Conservation (phyloP, 2,329 filamentous ascomycete genomes). For the Xylaria sp. region DNA sequence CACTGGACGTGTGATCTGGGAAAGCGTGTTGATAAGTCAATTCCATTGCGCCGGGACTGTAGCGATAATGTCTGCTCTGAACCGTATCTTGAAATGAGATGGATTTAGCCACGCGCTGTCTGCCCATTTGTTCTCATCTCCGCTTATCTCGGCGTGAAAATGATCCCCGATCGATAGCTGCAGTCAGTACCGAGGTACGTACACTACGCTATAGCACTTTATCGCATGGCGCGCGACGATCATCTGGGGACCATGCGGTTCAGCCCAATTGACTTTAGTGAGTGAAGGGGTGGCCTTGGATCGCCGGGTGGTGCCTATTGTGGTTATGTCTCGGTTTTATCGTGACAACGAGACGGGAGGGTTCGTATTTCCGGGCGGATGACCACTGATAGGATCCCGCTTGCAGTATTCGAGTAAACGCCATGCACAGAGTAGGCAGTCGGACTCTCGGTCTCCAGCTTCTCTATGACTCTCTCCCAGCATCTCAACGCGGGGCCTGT, state of each 20-base stretch:
- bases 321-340: not conserved
- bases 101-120: not conserved
- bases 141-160: constrained; percentile 9
- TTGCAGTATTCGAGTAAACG: too few relatives aligned
- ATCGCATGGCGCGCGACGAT: constrained; percentile 16
- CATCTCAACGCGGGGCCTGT: not conserved
- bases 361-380: not conserved
- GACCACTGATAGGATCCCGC: not conserved
- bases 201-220: not conserved
- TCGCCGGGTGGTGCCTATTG: not conserved
- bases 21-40: not conserved
- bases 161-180: not conserved
- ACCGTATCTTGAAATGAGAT: too few relatives aligned
- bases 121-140: not conserved
- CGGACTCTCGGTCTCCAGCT: not conserved
- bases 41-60: not conserved
- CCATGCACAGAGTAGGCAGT: too few relatives aligned
- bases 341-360: not conserved
- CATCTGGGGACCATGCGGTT: constrained; percentile 7
- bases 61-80: not conserved
- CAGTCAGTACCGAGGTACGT: not conserved
- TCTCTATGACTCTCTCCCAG: not conserved
- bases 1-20: not conserved
- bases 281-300: not conserved
- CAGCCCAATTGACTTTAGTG: not conserved